A percentile compares a stretch with the other conserved stretches of the same genome.
These are phyloP conservation scores for Teunomyces atbi DNA, from an alignment of 805 yeast genomes.

Conservation along the genomic window DNA sequence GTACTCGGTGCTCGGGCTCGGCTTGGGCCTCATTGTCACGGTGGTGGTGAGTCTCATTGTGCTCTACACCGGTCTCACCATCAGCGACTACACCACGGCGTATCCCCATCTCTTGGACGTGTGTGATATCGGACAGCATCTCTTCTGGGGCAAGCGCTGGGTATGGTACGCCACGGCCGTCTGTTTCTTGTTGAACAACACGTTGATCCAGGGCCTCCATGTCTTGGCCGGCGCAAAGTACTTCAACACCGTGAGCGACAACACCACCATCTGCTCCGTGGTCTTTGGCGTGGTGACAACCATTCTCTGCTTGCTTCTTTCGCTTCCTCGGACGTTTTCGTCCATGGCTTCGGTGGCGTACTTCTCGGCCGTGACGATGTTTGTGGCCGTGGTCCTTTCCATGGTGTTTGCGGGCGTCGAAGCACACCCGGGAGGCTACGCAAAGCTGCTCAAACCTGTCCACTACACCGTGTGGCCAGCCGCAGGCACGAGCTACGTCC, in stretches of 20 bases:
- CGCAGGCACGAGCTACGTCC: slow-evolving; percentile 51
- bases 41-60: slow-evolving; percentile 50
- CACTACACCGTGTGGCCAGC: slow-evolving; percentile 49
- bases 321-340: slow-evolving; percentile 57
- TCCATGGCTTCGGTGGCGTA: slow-evolving; percentile 51
- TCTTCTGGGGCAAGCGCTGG: slow-evolving; percentile 49
- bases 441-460: slow-evolving; percentile 29
- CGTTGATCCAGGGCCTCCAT: slow-evolving; percentile 58
- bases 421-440: slow-evolving; percentile 44
- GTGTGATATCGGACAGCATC: slow-evolving; percentile 58
- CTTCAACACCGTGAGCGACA: slow-evolving; percentile 50
- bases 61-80: slow-evolving; percentile 54
- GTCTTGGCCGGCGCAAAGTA: slow-evolving; percentile 60
- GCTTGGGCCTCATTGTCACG: slow-evolving; percentile 57
- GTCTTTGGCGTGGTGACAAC: slow-evolving; percentile 51
- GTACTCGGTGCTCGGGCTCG: slow-evolving; percentile 55
- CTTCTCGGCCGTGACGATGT: slow-evolving; percentile 57
- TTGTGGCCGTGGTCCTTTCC: slow-evolving; percentile 51
- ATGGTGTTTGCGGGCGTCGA: slow-evolving; percentile 56
- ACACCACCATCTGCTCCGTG: slow-evolving; percentile 50
- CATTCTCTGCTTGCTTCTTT: slow-evolving; percentile 48
- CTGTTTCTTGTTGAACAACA: slow-evolving; percentile 54
- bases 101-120: slow-evolving; percentile 52
- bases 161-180: slow-evolving; percentile 59
- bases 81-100: slow-evolving; percentile 53